These are phyloP conservation scores for Pleurotus tuoliensis DNA, from an alignment of 768 basidiomycete species.

Conservation along the genomic window DNA sequence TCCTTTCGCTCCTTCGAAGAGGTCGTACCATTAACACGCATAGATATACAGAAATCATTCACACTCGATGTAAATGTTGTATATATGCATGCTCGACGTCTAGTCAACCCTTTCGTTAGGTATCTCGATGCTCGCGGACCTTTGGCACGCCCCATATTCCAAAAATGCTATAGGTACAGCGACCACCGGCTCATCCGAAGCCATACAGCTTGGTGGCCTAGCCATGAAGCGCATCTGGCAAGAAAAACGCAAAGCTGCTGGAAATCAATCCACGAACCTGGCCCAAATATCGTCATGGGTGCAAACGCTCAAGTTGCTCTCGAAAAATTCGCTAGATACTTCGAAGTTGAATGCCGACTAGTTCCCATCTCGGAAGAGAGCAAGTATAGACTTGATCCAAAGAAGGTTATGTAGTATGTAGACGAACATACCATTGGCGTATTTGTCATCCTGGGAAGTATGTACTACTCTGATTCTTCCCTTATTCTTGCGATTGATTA, in stretches of 20 bases:
- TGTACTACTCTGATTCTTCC: conserved; percentile 9
- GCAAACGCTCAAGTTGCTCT: conserved; percentile 73
- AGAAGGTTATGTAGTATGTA: conserved; percentile 59
- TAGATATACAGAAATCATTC: conserved; percentile 37
- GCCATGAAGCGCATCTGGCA: conserved; percentile 76
- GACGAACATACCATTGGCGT: conserved; percentile 77
- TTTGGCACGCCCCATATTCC: conserved; percentile 66
- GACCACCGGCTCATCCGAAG: conserved; percentile 70
- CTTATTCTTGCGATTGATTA: conserved; percentile 39
- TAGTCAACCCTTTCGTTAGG: conserved; percentile 21
- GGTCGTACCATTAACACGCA: not conserved
- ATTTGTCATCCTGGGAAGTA: conserved; percentile 48
- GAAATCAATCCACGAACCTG: conserved; percentile 74
- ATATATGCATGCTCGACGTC: not conserved
- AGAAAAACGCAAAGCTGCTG: conserved; percentile 57
- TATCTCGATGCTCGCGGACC: conserved; percentile 49
- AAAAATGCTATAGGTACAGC: conserved; percentile 67
- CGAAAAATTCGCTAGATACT: conserved; percentile 70
- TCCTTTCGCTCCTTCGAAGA: conserved; percentile 6
- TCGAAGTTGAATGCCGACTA: conserved; percentile 61
- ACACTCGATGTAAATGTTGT: conserved; percentile 41
- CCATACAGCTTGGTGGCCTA: conserved; percentile 70
- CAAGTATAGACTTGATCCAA: conserved; percentile 53
- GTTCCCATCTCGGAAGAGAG: conserved; percentile 49
- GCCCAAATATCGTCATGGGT: conserved; percentile 65